phyloP scores from a whole-genome alignment of 345 rosid species.

The Viola odorata region DNA sequence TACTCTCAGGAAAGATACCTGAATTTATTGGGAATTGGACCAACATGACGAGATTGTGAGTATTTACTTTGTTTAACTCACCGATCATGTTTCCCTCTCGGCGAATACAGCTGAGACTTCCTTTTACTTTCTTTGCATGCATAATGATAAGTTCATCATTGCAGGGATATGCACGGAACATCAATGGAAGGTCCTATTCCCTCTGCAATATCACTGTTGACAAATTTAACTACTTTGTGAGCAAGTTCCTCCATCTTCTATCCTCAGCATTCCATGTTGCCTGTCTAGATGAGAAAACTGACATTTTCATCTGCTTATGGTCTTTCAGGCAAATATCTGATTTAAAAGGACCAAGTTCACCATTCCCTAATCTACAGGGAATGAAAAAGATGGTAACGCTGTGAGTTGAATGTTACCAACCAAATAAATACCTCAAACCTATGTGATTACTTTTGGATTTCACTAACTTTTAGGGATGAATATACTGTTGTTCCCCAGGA shows the following conservation, averaged over 20 bases:
- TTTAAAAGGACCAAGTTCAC: constrained; percentile 42
- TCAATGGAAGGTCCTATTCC: constrained; percentile 92
- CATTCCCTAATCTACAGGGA: constrained; percentile 45
- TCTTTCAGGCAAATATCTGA: constrained; percentile 60
- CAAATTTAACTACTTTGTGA: constrained; percentile 50
- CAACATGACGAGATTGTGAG: constrained; percentile 50
- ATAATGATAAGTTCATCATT: neutral
- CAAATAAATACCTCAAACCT: neutral
- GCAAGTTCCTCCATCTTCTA: constrained; percentile 13
- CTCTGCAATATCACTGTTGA: constrained; percentile 44
- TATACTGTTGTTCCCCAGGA: constrained; percentile 34
- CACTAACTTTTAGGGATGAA: neutral
- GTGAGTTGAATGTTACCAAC: constrained; percentile 41
- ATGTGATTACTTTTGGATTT: neutral
- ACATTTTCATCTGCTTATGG: neutral
- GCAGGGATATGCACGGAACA: constrained; percentile 77
- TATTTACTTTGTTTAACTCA: constrained; percentile 3
- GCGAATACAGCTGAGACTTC: neutral
- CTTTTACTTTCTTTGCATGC: neutral
- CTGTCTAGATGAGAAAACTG: neutral
- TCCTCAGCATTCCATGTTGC: neutral
- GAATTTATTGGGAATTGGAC: constrained; percentile 84
- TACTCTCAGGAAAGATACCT: constrained; percentile 69
- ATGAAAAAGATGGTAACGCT: constrained; percentile 18
- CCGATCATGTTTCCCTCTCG: neutral